Evolutionary conservation across 2,329 filamentous ascomycete species (phyloP).

Genomic region (Thyridium curvatum): DNA sequence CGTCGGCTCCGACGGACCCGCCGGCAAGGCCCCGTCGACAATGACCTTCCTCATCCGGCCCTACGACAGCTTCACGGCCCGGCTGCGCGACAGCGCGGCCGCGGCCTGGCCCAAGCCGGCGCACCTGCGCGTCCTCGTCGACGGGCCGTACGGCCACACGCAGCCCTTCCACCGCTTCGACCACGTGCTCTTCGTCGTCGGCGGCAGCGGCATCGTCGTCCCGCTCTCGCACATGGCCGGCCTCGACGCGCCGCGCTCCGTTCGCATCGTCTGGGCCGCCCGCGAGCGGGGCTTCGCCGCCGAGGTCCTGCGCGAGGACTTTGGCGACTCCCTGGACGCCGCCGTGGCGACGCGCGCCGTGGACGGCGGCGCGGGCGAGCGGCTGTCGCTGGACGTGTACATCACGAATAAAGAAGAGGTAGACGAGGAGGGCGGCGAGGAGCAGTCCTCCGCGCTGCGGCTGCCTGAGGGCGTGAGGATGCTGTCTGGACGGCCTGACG

Average conservation of each 20-base stretch:
- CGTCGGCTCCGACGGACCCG: slow-evolving; percentile 1
- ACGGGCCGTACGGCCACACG: slow-evolving; percentile 37
- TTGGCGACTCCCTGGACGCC: not conserved
- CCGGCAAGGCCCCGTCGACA: slow-evolving; percentile 2
- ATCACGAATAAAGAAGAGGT: slow-evolving; percentile 5
- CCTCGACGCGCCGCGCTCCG: not conserved
- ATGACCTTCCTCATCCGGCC: slow-evolving; percentile 39
- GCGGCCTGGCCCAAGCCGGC: slow-evolving; percentile 14
- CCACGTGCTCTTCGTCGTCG: slow-evolving; percentile 1
- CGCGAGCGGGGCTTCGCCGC: not conserved
- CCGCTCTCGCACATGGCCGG: not conserved
- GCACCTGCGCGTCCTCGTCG: slow-evolving; percentile 29
- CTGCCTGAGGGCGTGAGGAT: slow-evolving; percentile 12
- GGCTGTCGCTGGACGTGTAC: slow-evolving; percentile 6
- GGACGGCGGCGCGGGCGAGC: too few species aligned
- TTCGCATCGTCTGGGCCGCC: not conserved
- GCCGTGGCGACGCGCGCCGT: too few species aligned
- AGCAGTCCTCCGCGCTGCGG: not conserved
- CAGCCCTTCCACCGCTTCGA: slow-evolving; percentile 27
- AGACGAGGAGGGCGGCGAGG: not conserved
- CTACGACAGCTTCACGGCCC: slow-evolving; percentile 35
- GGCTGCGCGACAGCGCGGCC: slow-evolving; percentile 24
- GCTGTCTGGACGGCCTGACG: slow-evolving; percentile 23
- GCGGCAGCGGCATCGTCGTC: slow-evolving; percentile 1
- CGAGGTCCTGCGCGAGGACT: not conserved